Evolutionary conservation across 306 rosid species (phyloP).

Genomic region (Malus sieversii): DNA sequence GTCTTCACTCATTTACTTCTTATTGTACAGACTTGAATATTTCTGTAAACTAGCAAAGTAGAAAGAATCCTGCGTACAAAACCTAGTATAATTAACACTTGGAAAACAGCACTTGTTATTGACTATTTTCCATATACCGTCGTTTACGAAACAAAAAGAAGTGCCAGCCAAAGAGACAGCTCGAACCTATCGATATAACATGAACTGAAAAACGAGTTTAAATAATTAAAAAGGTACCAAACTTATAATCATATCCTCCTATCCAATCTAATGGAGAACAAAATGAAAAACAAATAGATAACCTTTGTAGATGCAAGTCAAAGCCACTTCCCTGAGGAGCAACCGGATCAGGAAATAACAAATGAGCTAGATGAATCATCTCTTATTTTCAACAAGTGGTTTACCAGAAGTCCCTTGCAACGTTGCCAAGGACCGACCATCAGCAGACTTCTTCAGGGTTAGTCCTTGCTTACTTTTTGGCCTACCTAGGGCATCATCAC

Average conservation of each 20-base stretch:
- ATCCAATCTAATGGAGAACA: not conserved
- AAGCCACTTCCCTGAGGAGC: not conserved
- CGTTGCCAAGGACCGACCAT: too few relatives aligned
- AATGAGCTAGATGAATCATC: slow-evolving; percentile 1
- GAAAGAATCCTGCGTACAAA: not conserved
- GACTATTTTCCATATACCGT: not conserved
- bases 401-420: too few relatives aligned
- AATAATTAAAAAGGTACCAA: not conserved
- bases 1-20: not conserved
- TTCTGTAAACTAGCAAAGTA: not conserved
- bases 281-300: too few relatives aligned
- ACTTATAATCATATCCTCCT: not conserved
- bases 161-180: slow-evolving; percentile 9
- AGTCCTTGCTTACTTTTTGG: slow-evolving; percentile 47
- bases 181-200: not conserved
- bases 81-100: not conserved
- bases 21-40: too few relatives aligned
- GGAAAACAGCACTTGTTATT: not conserved
- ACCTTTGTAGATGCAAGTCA: not conserved
- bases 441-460: slow-evolving; percentile 41
- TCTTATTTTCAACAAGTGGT: slow-evolving; percentile 15
- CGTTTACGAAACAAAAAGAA: not conserved
- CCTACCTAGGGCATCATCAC: slow-evolving; percentile 39
- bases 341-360: not conserved
- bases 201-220: not conserved